phyloP scores from a whole-genome alignment of 352 stramenopile species.

The Poterioochromonas sp. region DNA sequence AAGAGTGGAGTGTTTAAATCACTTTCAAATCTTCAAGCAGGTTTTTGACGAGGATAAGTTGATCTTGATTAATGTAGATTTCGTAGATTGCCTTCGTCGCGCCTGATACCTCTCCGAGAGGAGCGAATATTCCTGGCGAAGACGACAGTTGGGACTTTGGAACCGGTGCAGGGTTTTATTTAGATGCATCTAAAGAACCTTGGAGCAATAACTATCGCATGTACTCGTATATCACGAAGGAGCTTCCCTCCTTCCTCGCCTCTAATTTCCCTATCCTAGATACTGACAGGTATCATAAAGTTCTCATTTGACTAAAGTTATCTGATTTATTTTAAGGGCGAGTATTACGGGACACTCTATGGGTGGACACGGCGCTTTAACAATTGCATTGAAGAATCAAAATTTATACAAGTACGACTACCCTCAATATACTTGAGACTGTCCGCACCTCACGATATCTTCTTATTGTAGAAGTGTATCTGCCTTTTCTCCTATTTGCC shows the following conservation, averaged over 20 bases:
- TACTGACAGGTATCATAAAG: constrained; percentile 40
- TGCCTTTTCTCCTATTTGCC: constrained; percentile 88
- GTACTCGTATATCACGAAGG: constrained; percentile 91
- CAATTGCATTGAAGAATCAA: constrained; percentile 73
- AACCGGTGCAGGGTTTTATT: constrained; percentile 89
- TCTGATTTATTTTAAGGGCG: too few species aligned
- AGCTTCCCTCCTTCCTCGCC: constrained; percentile 80
- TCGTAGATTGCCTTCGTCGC: constrained; percentile 84
- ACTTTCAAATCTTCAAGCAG: constrained; percentile 68
- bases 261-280: constrained; percentile 69
- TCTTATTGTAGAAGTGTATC: too few species aligned
- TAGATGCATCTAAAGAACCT: constrained; percentile 84
- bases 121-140: constrained; percentile 75
- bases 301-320: constrained; percentile 37
- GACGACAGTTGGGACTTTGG: constrained; percentile 89
- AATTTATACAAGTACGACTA: too few species aligned
- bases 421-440: too few species aligned
- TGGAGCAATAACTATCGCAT: constrained; percentile 88
- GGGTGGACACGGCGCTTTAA: constrained; percentile 90
- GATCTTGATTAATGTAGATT: constrained; percentile 37
- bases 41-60: constrained; percentile 30
- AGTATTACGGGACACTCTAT: constrained; percentile 94
- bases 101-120: constrained; percentile 85
- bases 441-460: too few species aligned
- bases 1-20: constrained; percentile 61